A percentile compares a stretch with the other conserved stretches of the same genome.
phyloP scores from a whole-genome alignment of 495 filamentous ascomycete species.

The Baudoinia panamericana region DNA sequence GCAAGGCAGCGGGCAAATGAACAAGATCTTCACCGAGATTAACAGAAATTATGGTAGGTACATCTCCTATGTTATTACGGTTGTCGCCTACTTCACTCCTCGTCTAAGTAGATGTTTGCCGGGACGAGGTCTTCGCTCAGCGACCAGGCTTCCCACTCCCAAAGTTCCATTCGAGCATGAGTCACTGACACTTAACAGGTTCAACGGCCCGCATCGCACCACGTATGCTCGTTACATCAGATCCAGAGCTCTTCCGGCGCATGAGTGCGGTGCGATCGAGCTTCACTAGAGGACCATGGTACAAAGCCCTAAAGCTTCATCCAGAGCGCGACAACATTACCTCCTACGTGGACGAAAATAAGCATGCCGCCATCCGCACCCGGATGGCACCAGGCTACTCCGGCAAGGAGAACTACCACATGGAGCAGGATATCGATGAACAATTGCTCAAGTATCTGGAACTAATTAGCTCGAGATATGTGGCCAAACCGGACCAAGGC shows the following conservation, averaged over 20 bases:
- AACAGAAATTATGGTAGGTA: conserved; percentile 24
- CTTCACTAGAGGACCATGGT: conserved; percentile 33
- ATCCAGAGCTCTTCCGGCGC: conserved; percentile 32
- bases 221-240: conserved; percentile 31
- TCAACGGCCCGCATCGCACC: conserved; percentile 35
- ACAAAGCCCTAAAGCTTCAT: conserved; percentile 32
- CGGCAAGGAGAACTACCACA: conserved; percentile 36
- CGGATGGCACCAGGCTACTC: conserved; percentile 34
- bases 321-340: conserved; percentile 32
- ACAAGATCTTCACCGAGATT: conserved; percentile 21
- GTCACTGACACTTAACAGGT: too few species aligned
- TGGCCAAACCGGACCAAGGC: conserved; percentile 20
- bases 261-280: conserved; percentile 30
- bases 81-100: not conserved
- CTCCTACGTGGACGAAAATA: conserved; percentile 28
- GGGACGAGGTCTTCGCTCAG: too few species aligned
- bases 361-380: conserved; percentile 30
- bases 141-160: too few species aligned
- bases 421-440: conserved; percentile 36
- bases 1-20: conserved; percentile 22
- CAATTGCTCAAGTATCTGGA: conserved; percentile 30
- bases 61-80: not conserved
- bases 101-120: too few species aligned
- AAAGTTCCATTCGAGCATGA: too few species aligned
- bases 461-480: conserved; percentile 28